Conservation (phyloP, 495 filamentous ascomycete species). For the Aspergillus olivimuriae region DNA sequence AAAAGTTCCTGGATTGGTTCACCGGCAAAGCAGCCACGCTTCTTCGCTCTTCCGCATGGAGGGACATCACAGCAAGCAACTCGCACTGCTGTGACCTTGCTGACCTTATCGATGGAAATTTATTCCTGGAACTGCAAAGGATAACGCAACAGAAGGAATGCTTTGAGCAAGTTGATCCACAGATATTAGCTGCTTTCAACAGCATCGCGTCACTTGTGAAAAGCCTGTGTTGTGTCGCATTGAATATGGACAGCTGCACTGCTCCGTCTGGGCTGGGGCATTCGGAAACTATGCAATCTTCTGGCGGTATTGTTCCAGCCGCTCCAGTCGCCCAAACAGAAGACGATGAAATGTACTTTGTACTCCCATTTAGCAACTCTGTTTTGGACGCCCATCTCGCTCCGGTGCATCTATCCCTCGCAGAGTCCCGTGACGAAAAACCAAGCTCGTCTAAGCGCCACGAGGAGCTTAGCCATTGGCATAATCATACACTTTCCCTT, state of each 20-base stretch:
- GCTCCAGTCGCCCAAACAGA: not conserved
- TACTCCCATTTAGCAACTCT: conserved; percentile 15
- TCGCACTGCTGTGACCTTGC: conserved; percentile 40
- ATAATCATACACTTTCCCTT: conserved; percentile 47
- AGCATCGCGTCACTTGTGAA: not conserved
- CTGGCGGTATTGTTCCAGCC: too few relatives aligned
- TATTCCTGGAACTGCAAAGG: conserved; percentile 32
- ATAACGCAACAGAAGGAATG: not conserved
- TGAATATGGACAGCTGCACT: not conserved
- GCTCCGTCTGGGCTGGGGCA: too few relatives aligned
- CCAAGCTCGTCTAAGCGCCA: conserved; percentile 34
- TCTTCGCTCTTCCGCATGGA: conserved; percentile 11
- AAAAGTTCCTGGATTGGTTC: conserved; percentile 4
- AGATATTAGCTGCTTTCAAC: not conserved
- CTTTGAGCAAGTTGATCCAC: too few relatives aligned
- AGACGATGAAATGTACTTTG: not conserved
- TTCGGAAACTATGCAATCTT: not conserved
- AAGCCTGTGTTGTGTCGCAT: not conserved
- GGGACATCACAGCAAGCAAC: conserved; percentile 6
- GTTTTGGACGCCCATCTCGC: conserved; percentile 51
- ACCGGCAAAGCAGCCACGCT: not conserved
- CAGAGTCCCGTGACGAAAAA: conserved; percentile 6
- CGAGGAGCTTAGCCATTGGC: conserved; percentile 59
- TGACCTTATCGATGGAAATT: conserved; percentile 61
- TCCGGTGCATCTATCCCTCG: conserved; percentile 41